phyloP scores from a whole-genome alignment of 805 yeast species.

The Metschnikowia kofuensis region DNA sequence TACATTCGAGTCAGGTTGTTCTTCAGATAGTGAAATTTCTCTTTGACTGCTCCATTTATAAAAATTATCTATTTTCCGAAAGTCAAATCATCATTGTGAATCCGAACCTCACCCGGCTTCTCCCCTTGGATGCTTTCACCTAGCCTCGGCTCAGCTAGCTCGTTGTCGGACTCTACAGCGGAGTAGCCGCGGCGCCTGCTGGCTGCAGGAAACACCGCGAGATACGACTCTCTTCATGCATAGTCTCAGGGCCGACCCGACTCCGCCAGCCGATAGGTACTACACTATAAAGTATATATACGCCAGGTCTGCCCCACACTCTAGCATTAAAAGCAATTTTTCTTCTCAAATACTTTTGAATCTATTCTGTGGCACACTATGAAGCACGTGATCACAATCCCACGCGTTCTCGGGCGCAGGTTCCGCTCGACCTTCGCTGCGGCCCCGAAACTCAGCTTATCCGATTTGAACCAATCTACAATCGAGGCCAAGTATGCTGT shows the following conservation, averaged over 20 bases:
- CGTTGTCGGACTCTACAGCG: not conserved
- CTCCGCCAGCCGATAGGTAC: not conserved
- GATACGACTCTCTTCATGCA: not conserved
- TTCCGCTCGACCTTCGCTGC: constrained; percentile 17
- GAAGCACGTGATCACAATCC: not conserved
- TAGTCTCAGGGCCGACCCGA: not conserved
- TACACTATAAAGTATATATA: too few relatives aligned
- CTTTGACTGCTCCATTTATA: too few relatives aligned
- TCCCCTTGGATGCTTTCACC: too few relatives aligned
- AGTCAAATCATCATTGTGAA: too few relatives aligned
- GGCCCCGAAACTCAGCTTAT: constrained; percentile 18
- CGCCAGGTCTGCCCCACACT: not conserved
- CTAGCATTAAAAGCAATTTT: not conserved
- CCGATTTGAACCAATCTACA: constrained; percentile 69
- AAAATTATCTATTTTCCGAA: too few relatives aligned
- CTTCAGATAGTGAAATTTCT: too few relatives aligned
- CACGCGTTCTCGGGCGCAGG: constrained; percentile 5
- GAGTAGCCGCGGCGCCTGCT: not conserved
- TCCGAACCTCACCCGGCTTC: too few relatives aligned
- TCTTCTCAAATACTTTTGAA: too few relatives aligned
- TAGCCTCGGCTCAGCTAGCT: too few relatives aligned
- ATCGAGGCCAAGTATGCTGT: constrained; percentile 93
- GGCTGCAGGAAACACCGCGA: not conserved
- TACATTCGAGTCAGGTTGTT: too few relatives aligned
- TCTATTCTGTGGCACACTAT: not conserved